Evolutionary conservation across 2,329 filamentous ascomycete genomes (phyloP), one percentile per base, ranked within the genome.

Genomic region (Aureobasidium zeae): DNA sequence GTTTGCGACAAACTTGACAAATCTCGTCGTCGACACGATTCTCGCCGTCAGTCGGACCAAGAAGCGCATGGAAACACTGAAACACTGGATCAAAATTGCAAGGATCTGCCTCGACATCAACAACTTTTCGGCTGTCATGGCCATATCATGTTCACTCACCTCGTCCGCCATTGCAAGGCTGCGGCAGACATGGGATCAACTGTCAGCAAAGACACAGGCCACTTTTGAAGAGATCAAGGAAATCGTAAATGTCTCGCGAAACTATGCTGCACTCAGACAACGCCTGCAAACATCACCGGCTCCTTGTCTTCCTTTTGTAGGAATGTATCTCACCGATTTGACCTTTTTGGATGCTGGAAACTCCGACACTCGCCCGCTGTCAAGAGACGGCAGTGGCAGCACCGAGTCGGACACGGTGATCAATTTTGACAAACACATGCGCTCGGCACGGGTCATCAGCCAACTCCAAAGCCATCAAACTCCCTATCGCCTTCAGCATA

Each of bases 11-110:
- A 88, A 95, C 51, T 69, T 98, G 13, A 87, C 89, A 4, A 91
- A 95, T 57, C 69, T 96, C 28, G 91, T 98, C 9, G 84, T 86
- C 0, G 89, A 96, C 59, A 93, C 85, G 0, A 94, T 98, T 54
- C 74, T 98, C 11, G 79, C 85, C 45, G 75, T 86, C 46, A 75
- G 84, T n/a, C 91, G 96, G 59, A 79, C 83, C 19, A 96, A 96
- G 74, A 94, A 89, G 68, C 79, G 91, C 19, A 89, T 91, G 1
- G 68, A 76, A 2, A 77, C 87, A 41, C 91, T 98, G 67, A 96
- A 98, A 68, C 88, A 96, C 55, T 98, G 91, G 91, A 85, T 95
- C 60, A 98, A 96, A 70, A 80, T 96, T 53, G 86, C 86, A 1
- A 75, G 83, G 54, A 85, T 84, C 55, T 94, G 86, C 52, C 70